A percentile compares a stretch with the other conserved stretches of the same genome.
These are phyloP conservation scores for Sporopachydermia cereana DNA, from an alignment of 1,139 yeast genomes.

Conservation along the genomic window DNA sequence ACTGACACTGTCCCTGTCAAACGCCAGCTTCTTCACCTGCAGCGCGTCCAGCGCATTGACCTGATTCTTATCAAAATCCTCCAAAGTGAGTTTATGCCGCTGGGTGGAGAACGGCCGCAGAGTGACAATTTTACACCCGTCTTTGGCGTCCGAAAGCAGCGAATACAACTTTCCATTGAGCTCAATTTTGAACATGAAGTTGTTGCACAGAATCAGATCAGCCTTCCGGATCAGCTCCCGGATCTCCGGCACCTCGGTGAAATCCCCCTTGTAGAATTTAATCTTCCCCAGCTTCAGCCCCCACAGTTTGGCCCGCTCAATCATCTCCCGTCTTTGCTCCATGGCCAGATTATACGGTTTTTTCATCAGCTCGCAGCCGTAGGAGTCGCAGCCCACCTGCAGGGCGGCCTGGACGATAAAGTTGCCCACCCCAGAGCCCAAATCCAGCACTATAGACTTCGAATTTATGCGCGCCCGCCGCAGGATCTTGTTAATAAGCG, in stretches of 20 bases:
- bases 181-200: constrained; percentile 68
- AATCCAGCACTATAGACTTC: constrained; percentile 55
- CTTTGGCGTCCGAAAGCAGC: constrained; percentile 48
- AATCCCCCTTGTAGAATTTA: constrained; percentile 51
- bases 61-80: constrained; percentile 41
- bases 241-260: constrained; percentile 53
- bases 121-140: constrained; percentile 72
- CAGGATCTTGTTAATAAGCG: constrained; percentile 58
- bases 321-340: constrained; percentile 46
- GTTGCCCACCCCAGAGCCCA: constrained; percentile 93
- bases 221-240: constrained; percentile 43
- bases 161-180: constrained; percentile 60
- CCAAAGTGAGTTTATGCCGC: constrained; percentile 41
- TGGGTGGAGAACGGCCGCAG: constrained; percentile 58
- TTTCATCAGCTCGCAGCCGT: constrained; percentile 85
- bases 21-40: constrained; percentile 49
- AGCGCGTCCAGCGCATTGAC: constrained; percentile 45
- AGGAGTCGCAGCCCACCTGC: constrained; percentile 73
- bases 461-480: constrained; percentile 47
- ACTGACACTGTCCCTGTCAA: constrained; percentile 65
- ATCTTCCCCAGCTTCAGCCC: constrained; percentile 52
- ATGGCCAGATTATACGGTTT: constrained; percentile 65
- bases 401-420: constrained; percentile 84
- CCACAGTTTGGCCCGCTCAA: constrained; percentile 43
- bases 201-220: constrained; percentile 68